These are phyloP conservation scores for Fusarium falciforme DNA, from an alignment of 2,329 filamentous ascomycete species.

Conservation along the genomic window DNA sequence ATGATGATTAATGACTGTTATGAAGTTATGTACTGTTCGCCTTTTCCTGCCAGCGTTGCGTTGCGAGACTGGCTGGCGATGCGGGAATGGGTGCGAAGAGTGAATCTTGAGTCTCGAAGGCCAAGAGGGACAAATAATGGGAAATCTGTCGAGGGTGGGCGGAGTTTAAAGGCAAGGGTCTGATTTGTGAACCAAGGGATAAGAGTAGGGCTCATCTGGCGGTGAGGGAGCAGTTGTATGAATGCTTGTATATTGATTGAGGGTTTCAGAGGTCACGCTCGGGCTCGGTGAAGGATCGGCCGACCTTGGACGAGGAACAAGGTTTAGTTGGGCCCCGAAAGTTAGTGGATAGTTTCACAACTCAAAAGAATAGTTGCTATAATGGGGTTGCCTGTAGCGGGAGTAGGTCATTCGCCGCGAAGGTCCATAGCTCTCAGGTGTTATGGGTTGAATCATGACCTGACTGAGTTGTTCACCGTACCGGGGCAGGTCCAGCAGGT, in stretches of 20 bases:
- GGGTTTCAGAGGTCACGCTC: neutral
- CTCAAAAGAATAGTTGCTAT: constrained; percentile 6
- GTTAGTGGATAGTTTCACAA: neutral
- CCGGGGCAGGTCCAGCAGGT: constrained; percentile 15
- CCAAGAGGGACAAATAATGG: constrained; percentile 6
- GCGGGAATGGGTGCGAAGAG: constrained; percentile 6
- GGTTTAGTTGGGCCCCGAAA: neutral
- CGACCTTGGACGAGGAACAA: neutral
- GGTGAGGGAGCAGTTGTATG: constrained; percentile 1
- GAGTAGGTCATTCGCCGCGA: neutral
- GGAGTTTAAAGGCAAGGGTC: constrained; percentile 17
- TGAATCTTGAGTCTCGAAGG: constrained; percentile 23
- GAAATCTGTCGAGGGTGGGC: neutral
- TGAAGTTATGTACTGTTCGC: constrained; percentile 36
- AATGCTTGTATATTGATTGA: constrained; percentile 9
- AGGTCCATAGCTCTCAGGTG: neutral
- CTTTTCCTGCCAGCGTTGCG: constrained; percentile 11
- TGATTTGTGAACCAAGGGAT: constrained; percentile 11
- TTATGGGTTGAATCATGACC: neutral
- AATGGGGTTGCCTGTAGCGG: neutral
- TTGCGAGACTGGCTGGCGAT: constrained; percentile 12
- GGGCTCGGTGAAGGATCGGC: constrained; percentile 4
- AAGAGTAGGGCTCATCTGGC: constrained; percentile 4
- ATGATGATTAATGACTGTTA: constrained; percentile 52
- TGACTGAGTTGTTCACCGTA: constrained; percentile 17